phyloP scores from a whole-genome alignment of 1,139 yeast species.

The Taiozyma sp. region DNA sequence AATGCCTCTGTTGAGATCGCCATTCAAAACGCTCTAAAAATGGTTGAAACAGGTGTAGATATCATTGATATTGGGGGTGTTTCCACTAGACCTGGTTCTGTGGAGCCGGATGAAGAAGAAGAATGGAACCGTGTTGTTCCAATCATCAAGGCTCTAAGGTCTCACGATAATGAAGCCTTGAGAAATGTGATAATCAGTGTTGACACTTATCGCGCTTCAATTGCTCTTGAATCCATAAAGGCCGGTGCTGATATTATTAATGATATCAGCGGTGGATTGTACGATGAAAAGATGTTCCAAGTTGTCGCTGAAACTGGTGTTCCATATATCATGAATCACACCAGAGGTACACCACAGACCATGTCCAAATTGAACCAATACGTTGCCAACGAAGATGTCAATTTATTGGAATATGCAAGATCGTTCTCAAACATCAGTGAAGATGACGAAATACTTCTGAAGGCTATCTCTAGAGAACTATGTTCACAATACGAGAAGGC shows the following conservation, averaged over 20 bases:
- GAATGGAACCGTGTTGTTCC: conserved; percentile 69
- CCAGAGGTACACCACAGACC: conserved; percentile 75
- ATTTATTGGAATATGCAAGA: conserved; percentile 33
- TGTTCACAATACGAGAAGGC: conserved; percentile 54
- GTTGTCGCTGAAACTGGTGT: conserved; percentile 67
- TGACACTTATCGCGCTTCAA: conserved; percentile 77
- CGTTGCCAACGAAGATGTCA: conserved; percentile 36
- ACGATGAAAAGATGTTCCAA: conserved; percentile 59
- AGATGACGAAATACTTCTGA: conserved; percentile 32
- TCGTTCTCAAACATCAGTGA: conserved; percentile 12
- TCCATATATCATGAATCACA: conserved; percentile 80
- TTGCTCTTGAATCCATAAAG: conserved; percentile 63
- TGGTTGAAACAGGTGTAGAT: conserved; percentile 53
- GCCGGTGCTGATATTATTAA: conserved; percentile 91
- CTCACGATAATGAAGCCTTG: conserved; percentile 31
- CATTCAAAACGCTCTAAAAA: conserved; percentile 33
- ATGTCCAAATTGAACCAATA: conserved; percentile 66
- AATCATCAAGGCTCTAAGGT: conserved; percentile 57
- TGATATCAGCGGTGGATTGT: conserved; percentile 82
- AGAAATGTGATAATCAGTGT: conserved; percentile 57
- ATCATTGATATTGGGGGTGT: conserved; percentile 93
- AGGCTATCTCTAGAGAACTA: conserved; percentile 64
- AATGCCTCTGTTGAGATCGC: conserved; percentile 36
- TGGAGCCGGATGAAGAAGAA: conserved; percentile 51
- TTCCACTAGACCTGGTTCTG: conserved; percentile 82